These are phyloP conservation scores for Mycena floridula DNA, from an alignment of 768 basidiomycete species.

Conservation along the genomic window DNA sequence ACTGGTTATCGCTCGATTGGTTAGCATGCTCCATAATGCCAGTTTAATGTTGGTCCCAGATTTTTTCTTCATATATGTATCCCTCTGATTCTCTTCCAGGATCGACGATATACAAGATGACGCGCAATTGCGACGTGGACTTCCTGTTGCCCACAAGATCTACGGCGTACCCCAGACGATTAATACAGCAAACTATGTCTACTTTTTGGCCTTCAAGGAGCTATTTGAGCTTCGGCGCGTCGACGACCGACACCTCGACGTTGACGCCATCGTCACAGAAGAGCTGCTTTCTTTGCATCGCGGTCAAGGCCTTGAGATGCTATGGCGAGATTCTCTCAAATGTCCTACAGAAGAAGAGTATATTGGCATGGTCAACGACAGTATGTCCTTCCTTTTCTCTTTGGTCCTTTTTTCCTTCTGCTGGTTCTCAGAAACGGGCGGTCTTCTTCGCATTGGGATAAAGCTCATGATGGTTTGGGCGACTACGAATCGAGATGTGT, in stretches of 20 bases:
- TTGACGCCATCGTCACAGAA: constrained; percentile 77
- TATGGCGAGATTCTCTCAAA: constrained; percentile 87
- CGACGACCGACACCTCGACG: constrained; percentile 29
- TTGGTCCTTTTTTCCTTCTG: too few relatives aligned
- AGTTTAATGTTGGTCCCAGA: constrained; percentile 67
- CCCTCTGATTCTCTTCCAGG: constrained; percentile 31
- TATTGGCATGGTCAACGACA: constrained; percentile 93
- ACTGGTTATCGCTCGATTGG: constrained; percentile 67
- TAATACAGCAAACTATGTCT: constrained; percentile 95
- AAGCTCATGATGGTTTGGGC: constrained; percentile 95
- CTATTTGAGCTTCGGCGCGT: constrained; percentile 50
- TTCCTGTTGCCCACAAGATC: constrained; percentile 90
- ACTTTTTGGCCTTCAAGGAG: constrained; percentile 89
- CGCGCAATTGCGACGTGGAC: constrained; percentile 78
- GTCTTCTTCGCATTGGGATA: constrained; percentile 84
- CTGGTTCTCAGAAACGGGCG: constrained; percentile 74
- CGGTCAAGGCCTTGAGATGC: constrained; percentile 90
- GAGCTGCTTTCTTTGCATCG: constrained; percentile 79
- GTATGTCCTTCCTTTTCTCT: constrained; percentile 32
- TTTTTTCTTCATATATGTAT: background rate
- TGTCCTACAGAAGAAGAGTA: constrained; percentile 97
- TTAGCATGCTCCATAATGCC: constrained; percentile 92
- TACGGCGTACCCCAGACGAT: constrained; percentile 96
- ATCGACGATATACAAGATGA: constrained; percentile 95
- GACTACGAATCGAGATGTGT: constrained; percentile 57